Evolutionary conservation across 73 alveolate genomes (phyloP), one percentile per base, ranked within the genome.

Genomic region (Paramecium tetraurelia): DNA sequence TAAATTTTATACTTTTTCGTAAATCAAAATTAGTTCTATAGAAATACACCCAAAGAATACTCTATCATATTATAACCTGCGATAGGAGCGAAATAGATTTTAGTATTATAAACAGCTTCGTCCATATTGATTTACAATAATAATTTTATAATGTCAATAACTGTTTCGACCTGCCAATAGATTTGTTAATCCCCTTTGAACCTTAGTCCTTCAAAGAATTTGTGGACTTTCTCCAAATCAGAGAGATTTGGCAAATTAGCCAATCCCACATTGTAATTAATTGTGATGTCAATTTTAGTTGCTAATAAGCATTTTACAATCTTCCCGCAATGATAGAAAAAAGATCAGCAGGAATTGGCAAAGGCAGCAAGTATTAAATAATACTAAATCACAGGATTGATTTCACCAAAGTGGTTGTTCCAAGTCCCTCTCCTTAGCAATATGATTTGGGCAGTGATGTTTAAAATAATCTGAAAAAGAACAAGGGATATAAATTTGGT

Each of bases 341-440:
- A 35, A 80, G 90, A 80, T 21, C 72, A 41, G 90, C 90, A 31
- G 90, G 90, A 43, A 80, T 80, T 40, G 90, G 90, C 18, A 80
- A 80, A 63, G 90, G 90, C 48, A 24, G 29, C 7, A 80, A 80
- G 90, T 80, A 75, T 16, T 4, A 1, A 22, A 22, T 46, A 44
- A 7, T 80, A 18, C 5, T 31, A 44, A 31, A 3, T 80, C 1
- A 5, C 18, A 80, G 90, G 33, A 24, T 46, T 20, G 90, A 80
- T 80, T 80, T 80, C 29, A 80, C 90, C 7, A 80, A 80, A 48
- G 72, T 80, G 5, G 57, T 24, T 43, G 72, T 43, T 80, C 90
- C 90, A 22, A 80, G 63, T 46, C 90, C 90, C 14, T 44, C 76
- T 46, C 90, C 90, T 24, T 43, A 80, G 46, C 5, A 33, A 27